Percentiles rank a stretch among this genome's conserved stretches.
Conservation (phyloP, 345 rosid species). For the Fremontodendron californicum region DNA sequence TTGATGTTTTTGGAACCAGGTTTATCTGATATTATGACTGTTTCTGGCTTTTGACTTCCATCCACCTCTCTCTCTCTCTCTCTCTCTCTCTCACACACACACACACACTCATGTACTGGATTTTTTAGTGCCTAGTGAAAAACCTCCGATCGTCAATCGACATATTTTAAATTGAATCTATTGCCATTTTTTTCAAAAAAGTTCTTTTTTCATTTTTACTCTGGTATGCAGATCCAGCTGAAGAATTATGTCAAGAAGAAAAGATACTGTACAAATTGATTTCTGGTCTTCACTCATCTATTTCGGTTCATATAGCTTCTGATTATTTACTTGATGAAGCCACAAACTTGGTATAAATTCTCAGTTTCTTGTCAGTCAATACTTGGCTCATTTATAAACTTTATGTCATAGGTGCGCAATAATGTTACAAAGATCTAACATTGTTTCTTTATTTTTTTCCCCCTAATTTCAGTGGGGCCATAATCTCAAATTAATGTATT, state of each 20-base stretch:
- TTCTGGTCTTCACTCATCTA: conserved; percentile 96
- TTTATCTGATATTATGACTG: neutral
- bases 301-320: conserved; percentile 79
- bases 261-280: conserved; percentile 79
- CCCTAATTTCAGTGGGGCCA: conserved; percentile 84
- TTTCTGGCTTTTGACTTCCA: neutral
- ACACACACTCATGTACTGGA: neutral
- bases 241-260: conserved; percentile 77
- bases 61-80: neutral
- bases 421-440: neutral
- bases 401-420: neutral
- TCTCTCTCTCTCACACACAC: neutral
- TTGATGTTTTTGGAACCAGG: neutral
- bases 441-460: conserved; percentile 1
- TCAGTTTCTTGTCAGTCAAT: neutral
- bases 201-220: neutral
- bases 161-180: neutral
- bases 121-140: neutral
- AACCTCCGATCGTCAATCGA: neutral
- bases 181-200: neutral
- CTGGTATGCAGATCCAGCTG: conserved; percentile 59
- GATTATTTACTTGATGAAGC: conserved; percentile 90
- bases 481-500: conserved; percentile 74
- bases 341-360: conserved; percentile 49
- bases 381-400: neutral